Evolutionary conservation across 140 eudicot species (phyloP).

Genomic region (Stevia rebaudiana): DNA sequence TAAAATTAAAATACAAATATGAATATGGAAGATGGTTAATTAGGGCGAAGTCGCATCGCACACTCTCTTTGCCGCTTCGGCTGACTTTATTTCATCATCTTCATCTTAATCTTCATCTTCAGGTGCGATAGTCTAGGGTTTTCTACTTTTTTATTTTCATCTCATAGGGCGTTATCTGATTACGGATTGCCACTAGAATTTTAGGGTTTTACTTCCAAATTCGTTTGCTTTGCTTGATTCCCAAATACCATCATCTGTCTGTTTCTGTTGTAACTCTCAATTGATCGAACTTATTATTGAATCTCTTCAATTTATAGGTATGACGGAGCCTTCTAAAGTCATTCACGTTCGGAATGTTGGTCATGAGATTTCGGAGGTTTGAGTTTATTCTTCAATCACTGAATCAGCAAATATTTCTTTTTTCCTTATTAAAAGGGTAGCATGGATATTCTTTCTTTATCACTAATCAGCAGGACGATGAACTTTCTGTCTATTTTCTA

Average conservation of each 20-base stretch:
- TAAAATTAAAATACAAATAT: no score
- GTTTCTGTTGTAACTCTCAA: neutral
- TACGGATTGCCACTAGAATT: neutral
- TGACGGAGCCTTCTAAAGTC: constrained; percentile 95
- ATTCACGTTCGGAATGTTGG: constrained; percentile 98
- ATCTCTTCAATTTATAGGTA: constrained; percentile 16
- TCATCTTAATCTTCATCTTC: no score
- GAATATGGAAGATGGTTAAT: no score
- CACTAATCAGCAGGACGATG: neutral
- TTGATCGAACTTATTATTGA: neutral
- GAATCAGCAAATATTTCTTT: no score
- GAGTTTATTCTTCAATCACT: neutral
- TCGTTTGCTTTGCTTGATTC: constrained; percentile 2
- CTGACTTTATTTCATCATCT: no score
- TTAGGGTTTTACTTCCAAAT: constrained; percentile 27
- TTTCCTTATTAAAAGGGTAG: neutral
- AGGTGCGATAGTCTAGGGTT: no score
- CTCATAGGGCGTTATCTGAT: constrained; percentile 1
- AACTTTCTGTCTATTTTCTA: neutral
- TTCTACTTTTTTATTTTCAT: neutral
- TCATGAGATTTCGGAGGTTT: constrained; percentile 92
- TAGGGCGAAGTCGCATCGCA: no score
- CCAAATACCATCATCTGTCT: neutral
- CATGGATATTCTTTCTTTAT: no score
- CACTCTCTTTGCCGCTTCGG: no score